Evolutionary conservation across 306 rosid genomes (phyloP), one percentile per base, ranked within the genome.

Genomic region (Vachellia collinsii): DNA sequence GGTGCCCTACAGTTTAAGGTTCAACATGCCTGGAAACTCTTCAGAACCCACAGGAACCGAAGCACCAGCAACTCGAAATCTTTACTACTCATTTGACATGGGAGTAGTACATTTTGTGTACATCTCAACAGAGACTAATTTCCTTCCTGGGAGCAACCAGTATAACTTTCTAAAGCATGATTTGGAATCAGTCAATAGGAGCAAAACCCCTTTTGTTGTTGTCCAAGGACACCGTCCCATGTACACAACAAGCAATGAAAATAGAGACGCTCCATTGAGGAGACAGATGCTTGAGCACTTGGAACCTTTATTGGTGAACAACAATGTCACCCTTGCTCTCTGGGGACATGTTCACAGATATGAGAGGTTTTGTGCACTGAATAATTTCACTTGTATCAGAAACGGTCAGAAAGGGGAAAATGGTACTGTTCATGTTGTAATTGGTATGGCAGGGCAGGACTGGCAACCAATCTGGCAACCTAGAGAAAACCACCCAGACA

Each of bases 341-440:
- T 95, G 98, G 98, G 98, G 97, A 43, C 99, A 95, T 80, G 99
- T 95, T 48, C 98, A 95, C 74, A 86, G 96, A 80, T 93, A 95
- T 4, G 97, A 95, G 89, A 90, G 97, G 80, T 93, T 95, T 73
- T 93, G 97, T 86, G 90, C 90, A 0, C 47, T 93, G 85, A 90
- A 82, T 74, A 95, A 93, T 90, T 93, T 46, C 83, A 93, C 94
- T 61, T 92, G 99, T 79, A 89, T 91, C 76, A 84, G 81, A 44
- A 73, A 53, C 39, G 87, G 86, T 25, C 77, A 20, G 47, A 82
- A 78, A 36, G 85, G 80, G 11, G 88, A 81, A 67, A 77, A 81
- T 25, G 82, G 76, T 48, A 97, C 99, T 6, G 84, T 92, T 81
- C 98, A 95, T 83, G 68, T 90, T n/a, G 98, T 94, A 80, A 91